Base-by-base conservation (phyloP, 371 early-diverging fungal genomes). In the Sporodiniella umbellata region DNA sequence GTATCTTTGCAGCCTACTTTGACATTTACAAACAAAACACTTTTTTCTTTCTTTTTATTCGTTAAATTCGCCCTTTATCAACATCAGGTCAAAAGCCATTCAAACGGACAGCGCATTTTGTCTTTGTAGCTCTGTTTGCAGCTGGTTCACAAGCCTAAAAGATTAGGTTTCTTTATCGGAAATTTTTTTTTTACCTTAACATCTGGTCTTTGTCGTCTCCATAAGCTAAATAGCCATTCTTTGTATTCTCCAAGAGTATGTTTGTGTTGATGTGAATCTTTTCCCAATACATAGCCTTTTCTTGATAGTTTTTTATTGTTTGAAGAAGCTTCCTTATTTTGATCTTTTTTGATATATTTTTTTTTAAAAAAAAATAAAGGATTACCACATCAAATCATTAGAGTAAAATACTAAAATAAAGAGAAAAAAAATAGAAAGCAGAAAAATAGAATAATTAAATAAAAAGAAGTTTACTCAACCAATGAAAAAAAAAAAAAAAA, bases 171-270 rank as follows among this genome's bases (percentile, higher is more conserved):
- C n/a, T 25, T 17, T 18, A 14, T 23, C n/a, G n/a, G n/a, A n/a
- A n/a, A 19, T 22, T 1, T 12, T 8, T 4, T 15, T 25, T 43
- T 44, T 64, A 72, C 67, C 47, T 55, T 28, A 56, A 42, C 31
- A 73, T 60, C 21, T 73, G 73, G 4, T 45, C 54, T 42, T 69
- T 73, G 25, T 69, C 70, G 28, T 68, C 63, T 4, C 51, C 51
- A 42, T 53, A 52, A 18, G 63, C 59, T 19, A 22, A 33, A 33
- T 51, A 58, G 18, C 56, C 67, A 8, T 37, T 52, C 31, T 59
- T 64, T 15, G 64, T 52, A 30, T 69, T 53, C 8, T 64, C 54
- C 17, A 35, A 35, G 35, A 35, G 35, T 35, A 35, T 4, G 8
- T 35, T 11, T n/a, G 35, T n/a, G 15, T 35, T 35, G 35, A 14